These are phyloP conservation scores for Linaria vulgaris DNA, from an alignment of 257 asterid genomes.

Conservation along the genomic window DNA sequence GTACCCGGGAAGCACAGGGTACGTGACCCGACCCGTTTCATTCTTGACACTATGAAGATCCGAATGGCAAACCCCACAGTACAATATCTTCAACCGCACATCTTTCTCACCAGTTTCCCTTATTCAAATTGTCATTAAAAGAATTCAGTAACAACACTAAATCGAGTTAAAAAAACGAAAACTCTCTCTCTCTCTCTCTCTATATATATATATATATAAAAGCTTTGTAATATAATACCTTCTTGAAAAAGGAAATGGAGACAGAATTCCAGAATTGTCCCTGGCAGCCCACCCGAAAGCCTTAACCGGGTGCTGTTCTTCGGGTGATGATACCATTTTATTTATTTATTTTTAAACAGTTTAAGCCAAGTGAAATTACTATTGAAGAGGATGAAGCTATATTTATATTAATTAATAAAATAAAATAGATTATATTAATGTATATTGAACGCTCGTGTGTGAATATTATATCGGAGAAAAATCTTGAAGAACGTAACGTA, in stretches of 20 bases:
- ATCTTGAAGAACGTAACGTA: not conserved
- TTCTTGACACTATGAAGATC: slow-evolving; percentile 40
- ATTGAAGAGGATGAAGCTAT: not conserved
- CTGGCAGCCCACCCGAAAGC: slow-evolving; percentile 39
- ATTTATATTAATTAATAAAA: too few relatives aligned
- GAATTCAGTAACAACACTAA: not conserved
- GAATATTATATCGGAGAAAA: not conserved
- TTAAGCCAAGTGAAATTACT: not conserved
- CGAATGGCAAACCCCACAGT: slow-evolving; percentile 37
- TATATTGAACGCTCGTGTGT: not conserved
- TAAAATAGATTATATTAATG: not conserved
- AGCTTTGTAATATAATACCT: slow-evolving; percentile 21
- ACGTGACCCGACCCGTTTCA: slow-evolving; percentile 27
- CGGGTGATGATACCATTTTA: slow-evolving; percentile 28
- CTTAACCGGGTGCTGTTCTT: slow-evolving; percentile 33
- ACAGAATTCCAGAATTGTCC: slow-evolving; percentile 29
- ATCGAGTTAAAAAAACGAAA: too few relatives aligned
- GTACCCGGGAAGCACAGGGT: slow-evolving; percentile 39
- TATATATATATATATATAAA: too few relatives aligned
- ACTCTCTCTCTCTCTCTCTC: too few relatives aligned
- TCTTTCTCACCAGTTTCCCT: slow-evolving; percentile 39
- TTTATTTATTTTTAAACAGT: too few relatives aligned
- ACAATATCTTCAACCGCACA: slow-evolving; percentile 35
- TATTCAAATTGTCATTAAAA: not conserved
- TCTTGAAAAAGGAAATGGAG: slow-evolving; percentile 38